Evolutionary conservation across 148 eudicot species (phyloP).

Genomic region (Fallopia convolvulus): DNA sequence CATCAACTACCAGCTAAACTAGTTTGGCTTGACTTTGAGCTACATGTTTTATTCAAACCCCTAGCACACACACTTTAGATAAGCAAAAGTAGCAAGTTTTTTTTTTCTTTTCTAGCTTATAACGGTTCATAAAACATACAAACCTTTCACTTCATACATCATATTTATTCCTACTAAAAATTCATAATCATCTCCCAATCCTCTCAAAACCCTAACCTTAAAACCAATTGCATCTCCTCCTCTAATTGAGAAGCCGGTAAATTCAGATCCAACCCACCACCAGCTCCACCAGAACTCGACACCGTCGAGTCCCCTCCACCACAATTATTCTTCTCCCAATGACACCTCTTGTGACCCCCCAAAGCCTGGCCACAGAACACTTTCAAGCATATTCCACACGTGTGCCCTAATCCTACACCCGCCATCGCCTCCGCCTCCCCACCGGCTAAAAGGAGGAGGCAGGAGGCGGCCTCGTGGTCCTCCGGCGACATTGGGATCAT

Average conservation of each 20-base stretch:
- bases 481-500: slow-evolving; percentile 21
- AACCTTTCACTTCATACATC: background rate
- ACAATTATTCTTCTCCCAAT: background rate
- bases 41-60: too few species aligned
- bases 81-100: too few species aligned
- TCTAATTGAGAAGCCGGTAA: background rate
- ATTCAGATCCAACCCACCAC: slow-evolving; percentile 2
- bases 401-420: slow-evolving; percentile 23
- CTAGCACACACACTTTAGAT: too few species aligned
- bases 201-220: background rate
- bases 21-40: too few species aligned
- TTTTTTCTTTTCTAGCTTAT: background rate
- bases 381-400: slow-evolving; percentile 82
- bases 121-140: background rate
- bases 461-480: slow-evolving; percentile 54
- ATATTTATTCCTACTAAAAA: background rate
- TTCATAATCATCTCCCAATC: background rate
- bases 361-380: slow-evolving; percentile 82
- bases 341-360: slow-evolving; percentile 63
- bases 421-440: background rate
- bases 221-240: background rate
- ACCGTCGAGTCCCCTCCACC: background rate
- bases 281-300: background rate
- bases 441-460: slow-evolving; percentile 54
- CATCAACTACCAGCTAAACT: too few species aligned